Base-by-base conservation (phyloP, 331 rosid species). In the Pyracantha coccinea region DNA sequence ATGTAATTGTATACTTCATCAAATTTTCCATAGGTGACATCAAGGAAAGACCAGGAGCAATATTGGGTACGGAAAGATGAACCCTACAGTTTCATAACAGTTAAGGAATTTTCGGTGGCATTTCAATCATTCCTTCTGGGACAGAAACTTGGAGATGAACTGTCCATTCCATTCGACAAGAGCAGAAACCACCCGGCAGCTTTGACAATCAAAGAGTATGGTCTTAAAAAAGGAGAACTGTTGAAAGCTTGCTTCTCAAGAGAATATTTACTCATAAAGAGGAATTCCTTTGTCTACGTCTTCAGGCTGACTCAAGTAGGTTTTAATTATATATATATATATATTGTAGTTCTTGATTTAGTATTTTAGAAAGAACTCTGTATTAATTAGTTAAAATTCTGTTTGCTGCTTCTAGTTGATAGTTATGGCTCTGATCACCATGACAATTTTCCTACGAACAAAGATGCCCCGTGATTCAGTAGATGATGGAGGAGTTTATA, bases 31-130 rank as follows among this genome's bases (percentile, higher is more conserved):
- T 45, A 85, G 89, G 83, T 85, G 69, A 91, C 97, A 33, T 91
- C 96, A 15, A 83, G 68, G 75, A 89, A 91, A 83, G 97, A 89
- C 78, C 96, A 91, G 59, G 83, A 78, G 60, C 96, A 91, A 57
- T 91, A 91, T 23, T 88, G 96, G 97, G 75, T 69, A 0, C 64
- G 74, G 28, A 78, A 77, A 71, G 86, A 85, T 2, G 64, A 76
- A 20, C 80, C 88, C 10, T 91, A 91, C 41, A 78, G 54, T 4
- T 91, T 83, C 65, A 75, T 89, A 0, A 81, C 87, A 2, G 89
- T 71, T 23, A 20, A 61, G 72, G 85, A 91, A 66, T 89, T 91
- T 61, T 67, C 82, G 0, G 82, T 83, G 58, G 96, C 87, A 75
- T 91, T 82, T 76, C 78, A 68, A 64, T 85, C 93, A 41, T 91